Evolutionary conservation across 345 rosid species (phyloP).

Genomic region (Sonneratia caseolaris): DNA sequence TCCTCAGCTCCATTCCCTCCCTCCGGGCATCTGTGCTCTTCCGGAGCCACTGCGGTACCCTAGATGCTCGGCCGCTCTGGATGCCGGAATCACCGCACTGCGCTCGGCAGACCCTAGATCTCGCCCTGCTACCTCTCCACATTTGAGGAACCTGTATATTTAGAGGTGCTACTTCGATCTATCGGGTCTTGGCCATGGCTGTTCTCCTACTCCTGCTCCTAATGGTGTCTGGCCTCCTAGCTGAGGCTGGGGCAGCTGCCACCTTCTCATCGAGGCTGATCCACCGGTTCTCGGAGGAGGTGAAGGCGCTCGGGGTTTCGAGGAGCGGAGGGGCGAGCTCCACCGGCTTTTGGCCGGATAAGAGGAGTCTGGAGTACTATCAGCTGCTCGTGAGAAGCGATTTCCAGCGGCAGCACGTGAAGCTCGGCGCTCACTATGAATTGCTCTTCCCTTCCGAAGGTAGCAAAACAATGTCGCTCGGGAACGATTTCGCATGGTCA

Average conservation of each 20-base stretch:
- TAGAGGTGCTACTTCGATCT: background rate
- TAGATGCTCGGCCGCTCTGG: background rate
- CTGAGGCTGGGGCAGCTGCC: constrained; percentile 9
- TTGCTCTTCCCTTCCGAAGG: constrained; percentile 75
- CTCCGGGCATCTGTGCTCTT: no score
- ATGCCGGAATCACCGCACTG: background rate
- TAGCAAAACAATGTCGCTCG: constrained; percentile 51
- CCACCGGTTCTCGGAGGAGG: constrained; percentile 78
- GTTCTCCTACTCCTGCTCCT: constrained; percentile 11
- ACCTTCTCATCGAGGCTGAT: constrained; percentile 51
- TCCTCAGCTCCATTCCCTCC: background rate
- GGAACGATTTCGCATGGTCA: constrained; percentile 75
- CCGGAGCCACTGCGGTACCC: background rate
- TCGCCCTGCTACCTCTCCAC: background rate
- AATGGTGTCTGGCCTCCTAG: constrained; percentile 4
- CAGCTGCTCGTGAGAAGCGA: constrained; percentile 38
- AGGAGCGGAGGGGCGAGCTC: constrained; percentile 8
- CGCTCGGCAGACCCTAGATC: constrained; percentile 14
- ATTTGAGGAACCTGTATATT: background rate
- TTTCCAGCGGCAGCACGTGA: constrained; percentile 62
- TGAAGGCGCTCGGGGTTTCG: constrained; percentile 26
- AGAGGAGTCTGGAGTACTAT: constrained; percentile 51
- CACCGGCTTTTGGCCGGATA: constrained; percentile 36
- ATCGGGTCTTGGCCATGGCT: constrained; percentile 16
- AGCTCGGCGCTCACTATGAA: constrained; percentile 45